Conservation (phyloP, 1,284 basidiomycete genomes). For the Trichosporon coremiiforme region DNA sequence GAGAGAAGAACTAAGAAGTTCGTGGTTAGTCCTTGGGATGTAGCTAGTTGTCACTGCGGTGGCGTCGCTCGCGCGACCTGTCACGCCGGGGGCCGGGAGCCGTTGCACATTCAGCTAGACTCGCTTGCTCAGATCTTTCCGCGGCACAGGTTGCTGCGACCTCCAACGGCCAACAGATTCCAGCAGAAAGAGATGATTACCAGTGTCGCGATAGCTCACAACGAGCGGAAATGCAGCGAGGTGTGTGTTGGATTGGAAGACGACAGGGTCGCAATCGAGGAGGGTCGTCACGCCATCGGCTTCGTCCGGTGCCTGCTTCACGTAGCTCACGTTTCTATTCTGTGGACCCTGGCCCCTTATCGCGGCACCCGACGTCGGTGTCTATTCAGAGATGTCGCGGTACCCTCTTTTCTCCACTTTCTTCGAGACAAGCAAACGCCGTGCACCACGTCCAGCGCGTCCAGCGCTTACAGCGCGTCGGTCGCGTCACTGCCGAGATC, state of each 20-base stretch:
- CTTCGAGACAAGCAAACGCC: not conserved
- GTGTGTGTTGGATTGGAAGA: not conserved
- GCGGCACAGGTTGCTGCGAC: not conserved
- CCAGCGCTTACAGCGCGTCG: no score
- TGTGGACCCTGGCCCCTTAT: not conserved
- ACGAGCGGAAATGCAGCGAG: not conserved
- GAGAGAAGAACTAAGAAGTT: not conserved
- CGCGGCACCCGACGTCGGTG: slow-evolving; percentile 9
- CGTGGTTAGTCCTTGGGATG: not conserved
- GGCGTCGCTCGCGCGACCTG: not conserved
- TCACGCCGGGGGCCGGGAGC: not conserved
- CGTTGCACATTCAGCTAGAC: not conserved
- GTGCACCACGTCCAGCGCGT: no score
- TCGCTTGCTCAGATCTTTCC: not conserved
- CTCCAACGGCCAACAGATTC: not conserved
- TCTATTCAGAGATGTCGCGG: not conserved
- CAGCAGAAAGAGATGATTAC: not conserved
- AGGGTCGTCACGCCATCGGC: not conserved
- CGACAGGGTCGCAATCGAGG: not conserved
- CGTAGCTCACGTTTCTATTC: not conserved
- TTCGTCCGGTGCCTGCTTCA: not conserved
- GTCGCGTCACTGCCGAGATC: no score
- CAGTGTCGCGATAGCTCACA: not conserved
- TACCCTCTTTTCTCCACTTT: not conserved
- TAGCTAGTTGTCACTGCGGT: no score